phyloP scores from a whole-genome alignment of 2,329 filamentous ascomycete species.

The Sporothrix schenckii region DNA sequence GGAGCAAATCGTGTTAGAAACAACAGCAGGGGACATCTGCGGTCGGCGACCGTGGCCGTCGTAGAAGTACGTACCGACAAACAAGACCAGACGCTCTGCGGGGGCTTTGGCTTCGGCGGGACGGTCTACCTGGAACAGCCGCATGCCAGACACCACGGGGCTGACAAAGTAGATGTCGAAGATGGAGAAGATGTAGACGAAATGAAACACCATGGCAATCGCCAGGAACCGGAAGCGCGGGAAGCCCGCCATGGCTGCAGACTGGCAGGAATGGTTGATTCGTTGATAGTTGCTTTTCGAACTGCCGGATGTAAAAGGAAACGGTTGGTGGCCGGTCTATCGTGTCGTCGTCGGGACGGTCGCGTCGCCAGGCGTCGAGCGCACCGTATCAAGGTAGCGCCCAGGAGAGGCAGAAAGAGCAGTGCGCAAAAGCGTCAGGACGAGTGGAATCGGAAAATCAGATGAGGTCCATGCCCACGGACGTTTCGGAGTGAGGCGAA shows the following conservation, averaged over 20 bases:
- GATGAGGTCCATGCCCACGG: slow-evolving; percentile 14
- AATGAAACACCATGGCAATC: slow-evolving; percentile 87
- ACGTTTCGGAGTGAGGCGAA: neutral
- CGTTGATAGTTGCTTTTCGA: neutral
- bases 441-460: neutral
- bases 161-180: slow-evolving; percentile 99
- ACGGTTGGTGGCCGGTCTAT: neutral
- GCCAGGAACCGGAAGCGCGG: slow-evolving; percentile 80
- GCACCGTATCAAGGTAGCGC: neutral
- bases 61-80: slow-evolving; percentile 68
- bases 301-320: neutral
- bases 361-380: neutral
- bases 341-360: neutral
- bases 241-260: slow-evolving; percentile 54
- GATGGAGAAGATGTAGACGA: slow-evolving; percentile 92
- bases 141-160: slow-evolving; percentile 95
- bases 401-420: neutral
- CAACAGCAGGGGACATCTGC: neutral
- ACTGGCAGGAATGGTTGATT: neutral
- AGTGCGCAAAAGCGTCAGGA: neutral
- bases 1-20: neutral
- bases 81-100: slow-evolving; percentile 86
- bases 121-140: slow-evolving; percentile 71
- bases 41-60: neutral
- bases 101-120: slow-evolving; percentile 66